Percentiles rank a stretch among this genome's conserved stretches.
Evolutionary conservation across 345 rosid genomes (phyloP).

Genomic region (Populus ilicifolia): DNA sequence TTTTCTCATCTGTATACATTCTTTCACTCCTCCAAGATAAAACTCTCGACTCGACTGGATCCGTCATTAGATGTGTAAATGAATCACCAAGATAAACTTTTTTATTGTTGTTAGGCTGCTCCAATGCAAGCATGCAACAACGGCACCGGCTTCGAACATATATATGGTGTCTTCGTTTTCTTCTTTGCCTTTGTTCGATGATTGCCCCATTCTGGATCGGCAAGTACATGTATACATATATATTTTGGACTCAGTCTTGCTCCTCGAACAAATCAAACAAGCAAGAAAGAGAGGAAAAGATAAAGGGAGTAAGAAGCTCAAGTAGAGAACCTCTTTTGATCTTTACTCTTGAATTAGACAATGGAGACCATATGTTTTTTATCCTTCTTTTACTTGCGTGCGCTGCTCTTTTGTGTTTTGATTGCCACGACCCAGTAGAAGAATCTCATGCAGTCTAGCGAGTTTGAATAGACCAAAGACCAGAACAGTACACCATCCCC

Average conservation of each 20-base stretch:
- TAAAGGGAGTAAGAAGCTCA: constrained; percentile 2
- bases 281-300: constrained; percentile 7
- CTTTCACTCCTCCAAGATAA: no score
- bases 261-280: constrained; percentile 8
- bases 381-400: background rate
- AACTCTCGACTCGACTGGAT: no score
- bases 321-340: constrained; percentile 8
- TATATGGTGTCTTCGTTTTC: background rate
- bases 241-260: constrained; percentile 23
- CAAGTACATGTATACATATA: background rate
- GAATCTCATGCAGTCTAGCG: constrained; percentile 33
- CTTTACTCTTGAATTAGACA: constrained; percentile 13
- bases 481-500: constrained; percentile 19
- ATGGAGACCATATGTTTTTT: constrained; percentile 6
- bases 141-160: background rate
- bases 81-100: no score
- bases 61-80: no score
- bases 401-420: constrained; percentile 9
- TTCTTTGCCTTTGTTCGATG: constrained; percentile 15
- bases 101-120: background rate
- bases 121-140: background rate
- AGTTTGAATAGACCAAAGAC: constrained; percentile 43
- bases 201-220: constrained; percentile 17
- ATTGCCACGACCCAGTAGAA: constrained; percentile 19
- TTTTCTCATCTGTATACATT: no score